Conservation (phyloP, 2,329 filamentous ascomycete species). For the Erysiphe pulchra region DNA sequence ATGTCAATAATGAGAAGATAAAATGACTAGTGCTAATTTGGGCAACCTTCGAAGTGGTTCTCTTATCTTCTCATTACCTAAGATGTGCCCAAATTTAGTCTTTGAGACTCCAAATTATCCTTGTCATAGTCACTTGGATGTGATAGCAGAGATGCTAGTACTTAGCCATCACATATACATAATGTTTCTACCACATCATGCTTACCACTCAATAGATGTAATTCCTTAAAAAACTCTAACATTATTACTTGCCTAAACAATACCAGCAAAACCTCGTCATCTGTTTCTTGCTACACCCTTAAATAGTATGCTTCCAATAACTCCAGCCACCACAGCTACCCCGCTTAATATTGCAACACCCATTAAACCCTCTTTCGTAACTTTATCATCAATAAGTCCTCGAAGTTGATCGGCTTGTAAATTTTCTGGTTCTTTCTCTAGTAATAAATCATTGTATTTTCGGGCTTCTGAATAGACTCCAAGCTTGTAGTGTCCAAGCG, state of each 20-base stretch:
- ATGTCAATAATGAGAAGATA: too few species aligned
- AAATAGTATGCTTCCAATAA: slow-evolving; percentile 70
- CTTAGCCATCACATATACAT: too few species aligned
- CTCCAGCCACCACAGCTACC: slow-evolving; percentile 74
- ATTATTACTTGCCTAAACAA: too few species aligned
- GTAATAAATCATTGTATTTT: slow-evolving; percentile 75
- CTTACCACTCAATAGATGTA: too few species aligned
- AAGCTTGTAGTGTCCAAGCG: slow-evolving; percentile 91
- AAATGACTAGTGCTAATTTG: too few species aligned
- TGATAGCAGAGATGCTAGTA: too few species aligned
- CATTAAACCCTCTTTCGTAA: slow-evolving; percentile 78
- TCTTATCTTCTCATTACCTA: background rate
- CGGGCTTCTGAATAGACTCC: slow-evolving; percentile 91
- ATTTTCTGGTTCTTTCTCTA: slow-evolving; percentile 80
- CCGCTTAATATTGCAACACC: slow-evolving; percentile 90
- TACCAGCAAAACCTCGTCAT: background rate
- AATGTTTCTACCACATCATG: too few species aligned
- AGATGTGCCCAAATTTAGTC: background rate
- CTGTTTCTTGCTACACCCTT: slow-evolving; percentile 39
- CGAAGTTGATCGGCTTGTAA: slow-evolving; percentile 72
- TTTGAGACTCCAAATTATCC: too few species aligned
- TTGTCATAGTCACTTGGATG: too few species aligned
- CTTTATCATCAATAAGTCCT: slow-evolving; percentile 80
- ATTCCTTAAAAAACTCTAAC: too few species aligned
- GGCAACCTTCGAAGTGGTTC: background rate